These are phyloP conservation scores for Aspergillus quadrilineatus DNA, from an alignment of 2,329 filamentous ascomycete genomes.

Conservation along the genomic window DNA sequence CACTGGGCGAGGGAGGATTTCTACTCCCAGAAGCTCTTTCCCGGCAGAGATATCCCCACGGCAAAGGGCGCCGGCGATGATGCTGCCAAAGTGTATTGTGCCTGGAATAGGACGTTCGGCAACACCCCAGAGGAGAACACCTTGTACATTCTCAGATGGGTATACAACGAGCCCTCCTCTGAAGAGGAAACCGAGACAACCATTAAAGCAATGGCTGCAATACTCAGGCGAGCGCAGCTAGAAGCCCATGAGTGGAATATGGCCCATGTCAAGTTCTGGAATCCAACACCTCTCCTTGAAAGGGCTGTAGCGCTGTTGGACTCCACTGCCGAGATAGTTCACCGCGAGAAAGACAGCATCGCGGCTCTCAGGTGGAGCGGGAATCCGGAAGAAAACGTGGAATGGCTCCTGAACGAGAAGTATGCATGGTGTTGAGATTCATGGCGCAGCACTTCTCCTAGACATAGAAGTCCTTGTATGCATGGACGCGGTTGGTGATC, in stretches of 20 bases:
- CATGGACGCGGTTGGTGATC: slow-evolving; percentile 10
- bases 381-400: slow-evolving; percentile 39
- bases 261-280: slow-evolving; percentile 76
- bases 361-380: slow-evolving; percentile 49
- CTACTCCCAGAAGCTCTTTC: slow-evolving; percentile 64
- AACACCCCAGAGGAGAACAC: slow-evolving; percentile 37
- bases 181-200: slow-evolving; percentile 48
- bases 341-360: slow-evolving; percentile 49
- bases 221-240: slow-evolving; percentile 65
- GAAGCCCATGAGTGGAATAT: slow-evolving; percentile 73
- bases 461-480: slow-evolving; percentile 12
- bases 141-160: slow-evolving; percentile 44
- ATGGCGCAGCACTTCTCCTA: neutral
- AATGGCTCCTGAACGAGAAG: slow-evolving; percentile 51
- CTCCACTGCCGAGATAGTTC: slow-evolving; percentile 39
- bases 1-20: slow-evolving; percentile 80
- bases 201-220: slow-evolving; percentile 57
- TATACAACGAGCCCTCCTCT: slow-evolving; percentile 41
- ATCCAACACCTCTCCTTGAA: slow-evolving; percentile 61
- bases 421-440: slow-evolving; percentile 48
- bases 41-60: slow-evolving; percentile 48
- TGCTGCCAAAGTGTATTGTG: slow-evolving; percentile 38
- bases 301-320: slow-evolving; percentile 43
- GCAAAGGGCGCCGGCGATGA: slow-evolving; percentile 70
- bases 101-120: slow-evolving; percentile 44